Evolutionary conservation across 2,329 filamentous ascomycete species (phyloP).

Genomic region (Stemphylium vesicarium): DNA sequence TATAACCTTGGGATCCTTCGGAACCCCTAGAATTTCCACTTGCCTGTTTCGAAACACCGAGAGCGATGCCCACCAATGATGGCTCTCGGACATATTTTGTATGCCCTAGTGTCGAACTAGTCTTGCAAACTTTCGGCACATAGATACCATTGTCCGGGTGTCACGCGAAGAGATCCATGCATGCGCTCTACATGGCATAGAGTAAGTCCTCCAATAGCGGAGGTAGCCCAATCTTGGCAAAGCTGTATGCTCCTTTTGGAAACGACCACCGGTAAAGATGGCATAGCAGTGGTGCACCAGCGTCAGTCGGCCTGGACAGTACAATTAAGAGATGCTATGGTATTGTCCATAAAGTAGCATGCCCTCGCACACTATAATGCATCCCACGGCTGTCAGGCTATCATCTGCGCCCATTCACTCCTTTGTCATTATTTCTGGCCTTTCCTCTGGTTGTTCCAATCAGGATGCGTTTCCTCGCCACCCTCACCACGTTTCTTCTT

Average conservation of each 20-base stretch:
- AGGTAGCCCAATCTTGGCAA: background rate
- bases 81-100: background rate
- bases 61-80: background rate
- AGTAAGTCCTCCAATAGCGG: background rate
- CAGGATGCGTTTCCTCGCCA: constrained; percentile 24
- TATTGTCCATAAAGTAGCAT: background rate
- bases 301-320: too few species aligned
- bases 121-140: background rate
- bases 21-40: background rate
- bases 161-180: background rate
- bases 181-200: background rate
- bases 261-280: background rate
- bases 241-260: background rate
- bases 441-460: background rate
- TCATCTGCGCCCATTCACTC: background rate
- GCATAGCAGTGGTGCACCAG: background rate
- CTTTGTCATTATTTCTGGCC: background rate
- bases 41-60: background rate
- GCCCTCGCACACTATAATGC: background rate
- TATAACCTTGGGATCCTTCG: background rate
- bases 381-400: background rate
- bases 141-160: background rate
- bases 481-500: constrained; percentile 25
- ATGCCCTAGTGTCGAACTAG: background rate
- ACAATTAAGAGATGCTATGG: background rate